Conservation (phyloP, 2,329 filamentous ascomycete species). For the Colletotrichum lupini region DNA sequence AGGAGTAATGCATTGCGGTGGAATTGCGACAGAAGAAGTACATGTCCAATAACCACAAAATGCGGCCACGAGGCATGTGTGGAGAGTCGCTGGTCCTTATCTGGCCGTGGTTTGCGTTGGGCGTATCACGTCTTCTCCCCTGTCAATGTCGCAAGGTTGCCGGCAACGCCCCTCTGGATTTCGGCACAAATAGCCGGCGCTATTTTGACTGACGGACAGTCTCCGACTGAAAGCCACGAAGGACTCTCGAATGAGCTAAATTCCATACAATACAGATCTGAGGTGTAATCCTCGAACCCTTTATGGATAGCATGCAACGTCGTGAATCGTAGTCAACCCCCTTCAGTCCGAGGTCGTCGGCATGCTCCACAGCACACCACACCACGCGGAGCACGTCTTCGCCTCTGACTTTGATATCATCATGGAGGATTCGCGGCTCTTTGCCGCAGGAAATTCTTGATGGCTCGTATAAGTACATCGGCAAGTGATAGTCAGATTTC, state of each 20-base stretch:
- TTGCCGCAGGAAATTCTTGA: not conserved
- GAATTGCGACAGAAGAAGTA: not conserved
- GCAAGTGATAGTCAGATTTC: too few species aligned
- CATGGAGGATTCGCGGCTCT: slow-evolving; percentile 1
- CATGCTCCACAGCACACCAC: not conserved
- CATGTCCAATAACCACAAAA: not conserved
- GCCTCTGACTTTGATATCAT: slow-evolving; percentile 18
- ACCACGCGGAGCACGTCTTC: slow-evolving; percentile 24
- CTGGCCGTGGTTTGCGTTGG: not conserved
- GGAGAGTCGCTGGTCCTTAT: not conserved
- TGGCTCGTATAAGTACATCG: not conserved
- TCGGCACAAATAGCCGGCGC: not conserved
- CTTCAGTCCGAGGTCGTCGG: not conserved
- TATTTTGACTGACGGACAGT: not conserved
- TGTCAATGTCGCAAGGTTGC: slow-evolving; percentile 18
- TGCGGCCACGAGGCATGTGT: not conserved
- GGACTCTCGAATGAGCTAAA: not conserved
- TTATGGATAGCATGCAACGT: not conserved
- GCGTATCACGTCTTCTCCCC: slow-evolving; percentile 20
- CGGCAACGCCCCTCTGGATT: not conserved
- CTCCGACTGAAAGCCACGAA: not conserved
- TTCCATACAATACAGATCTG: not conserved
- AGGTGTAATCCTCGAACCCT: not conserved
- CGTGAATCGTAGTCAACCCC: not conserved
- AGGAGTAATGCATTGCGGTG: not conserved